Percentiles rank a stretch among this genome's conserved stretches.
Evolutionary conservation across 1,284 basidiomycete species (phyloP).

Genomic region (Heimioporus retisporus): DNA sequence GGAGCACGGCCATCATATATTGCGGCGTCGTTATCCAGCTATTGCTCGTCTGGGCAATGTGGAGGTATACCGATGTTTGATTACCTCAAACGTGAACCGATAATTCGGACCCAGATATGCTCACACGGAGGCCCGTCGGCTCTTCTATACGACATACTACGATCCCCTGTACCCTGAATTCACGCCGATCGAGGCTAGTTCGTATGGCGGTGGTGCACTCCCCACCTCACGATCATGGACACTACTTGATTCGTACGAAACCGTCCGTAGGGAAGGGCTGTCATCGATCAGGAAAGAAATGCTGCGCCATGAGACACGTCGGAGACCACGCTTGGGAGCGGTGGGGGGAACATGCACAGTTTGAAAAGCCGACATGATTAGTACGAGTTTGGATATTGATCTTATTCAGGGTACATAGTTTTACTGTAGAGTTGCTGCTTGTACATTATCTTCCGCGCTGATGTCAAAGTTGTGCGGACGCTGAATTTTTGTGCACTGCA

Average conservation of each 20-base stretch:
- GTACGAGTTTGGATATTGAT: constrained; percentile 25
- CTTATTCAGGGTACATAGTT: constrained; percentile 23
- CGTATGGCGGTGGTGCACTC: constrained; percentile 33
- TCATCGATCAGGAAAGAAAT: constrained; percentile 35
- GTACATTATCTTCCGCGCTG: constrained; percentile 15
- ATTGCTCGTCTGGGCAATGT: constrained; percentile 46
- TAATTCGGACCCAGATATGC: constrained; percentile 47
- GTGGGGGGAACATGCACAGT: constrained; percentile 41
- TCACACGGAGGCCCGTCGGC: constrained; percentile 50
- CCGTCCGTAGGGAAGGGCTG: constrained; percentile 41
- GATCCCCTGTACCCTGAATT: constrained; percentile 80
- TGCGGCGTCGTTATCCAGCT: constrained; percentile 44
- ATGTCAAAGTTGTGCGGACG: neutral
- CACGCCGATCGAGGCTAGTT: constrained; percentile 44
- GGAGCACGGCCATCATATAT: constrained; percentile 37
- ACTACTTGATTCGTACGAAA: constrained; percentile 40
- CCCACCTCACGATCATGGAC: constrained; percentile 40
- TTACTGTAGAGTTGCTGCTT: constrained; percentile 26
- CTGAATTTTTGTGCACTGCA: neutral
- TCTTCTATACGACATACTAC: constrained; percentile 72
- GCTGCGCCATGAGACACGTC: constrained; percentile 30
- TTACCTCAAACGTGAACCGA: constrained; percentile 10
- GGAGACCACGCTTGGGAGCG: constrained; percentile 42
- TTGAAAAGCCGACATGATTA: constrained; percentile 44
- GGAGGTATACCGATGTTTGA: constrained; percentile 40